Base-by-base conservation (phyloP, 2,329 filamentous ascomycete genomes). In the Rhexocercosporidium sp. region DNA sequence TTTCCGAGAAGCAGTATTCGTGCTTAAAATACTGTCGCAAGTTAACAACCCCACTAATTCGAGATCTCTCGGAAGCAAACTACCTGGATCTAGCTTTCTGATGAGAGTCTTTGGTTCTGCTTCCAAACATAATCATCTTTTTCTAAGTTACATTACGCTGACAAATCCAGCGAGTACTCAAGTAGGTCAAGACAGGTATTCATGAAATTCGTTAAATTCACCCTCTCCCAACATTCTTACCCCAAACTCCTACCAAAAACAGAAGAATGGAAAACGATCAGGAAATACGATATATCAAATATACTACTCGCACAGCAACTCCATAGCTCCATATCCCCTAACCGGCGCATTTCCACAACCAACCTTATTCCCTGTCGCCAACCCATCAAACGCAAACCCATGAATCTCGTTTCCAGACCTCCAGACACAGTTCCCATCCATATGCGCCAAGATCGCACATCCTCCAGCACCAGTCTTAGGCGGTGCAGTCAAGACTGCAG, bases 371-470 rank as follows among this genome's bases (percentile, higher is more conserved):
- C 49, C 49, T 18, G 49, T 27, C 14, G 49, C 27, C 49, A 53
- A 31, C 49, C 49, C 49, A 53, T 53, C 49, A 53, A 53, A 53
- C 2, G 49, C 49, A 31, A 53, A 53, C 5, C 49, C 49, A 31
- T 53, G 49, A 29, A 53, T 16, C 14, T 53, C 49, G 31, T 53
- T 53, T 18, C 49, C 49, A 16, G 49, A 27, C 27, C 31, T 53
- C 20, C 20, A 53, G 14, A n/a, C 25, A 31, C 49, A 53, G 14
- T 53, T 7, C 4, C 49, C 49, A 31, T n/a, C 14, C 25, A n/a
- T 31, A 31, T 53, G 49, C 8, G 49, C 49, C 25, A 53, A 7
- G 4, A 31, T 27, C 27, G 49, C 49, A n/a, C 49, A 53, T n/a
- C 49, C 49, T n/a, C 7, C 49, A 0, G 27, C 25, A 1, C 49